phyloP scores from a whole-genome alignment of 139 green algal species.

The Volvox africanus region DNA sequence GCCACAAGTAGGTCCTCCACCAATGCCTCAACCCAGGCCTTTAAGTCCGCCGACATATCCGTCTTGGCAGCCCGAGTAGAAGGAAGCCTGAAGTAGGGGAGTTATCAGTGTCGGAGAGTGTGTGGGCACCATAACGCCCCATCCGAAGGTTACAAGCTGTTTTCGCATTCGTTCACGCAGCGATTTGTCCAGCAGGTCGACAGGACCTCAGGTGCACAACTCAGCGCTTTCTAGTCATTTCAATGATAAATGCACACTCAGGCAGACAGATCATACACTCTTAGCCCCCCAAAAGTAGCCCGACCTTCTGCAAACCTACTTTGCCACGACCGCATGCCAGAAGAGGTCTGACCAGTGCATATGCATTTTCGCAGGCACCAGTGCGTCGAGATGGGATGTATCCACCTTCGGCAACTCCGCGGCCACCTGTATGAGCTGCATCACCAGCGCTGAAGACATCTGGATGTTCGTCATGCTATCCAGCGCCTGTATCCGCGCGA shows the following conservation, averaged over 20 bases:
- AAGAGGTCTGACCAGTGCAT: constrained; percentile 58
- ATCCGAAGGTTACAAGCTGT: no score
- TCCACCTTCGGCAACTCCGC: constrained; percentile 45
- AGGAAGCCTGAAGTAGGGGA: constrained; percentile 58
- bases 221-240: no score
- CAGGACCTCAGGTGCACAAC: no score
- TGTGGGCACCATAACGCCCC: no score
- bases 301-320: constrained; percentile 31
- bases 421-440: constrained; percentile 81
- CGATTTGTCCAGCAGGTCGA: no score
- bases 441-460: constrained; percentile 71
- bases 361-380: neutral
- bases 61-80: constrained; percentile 54
- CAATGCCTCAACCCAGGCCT: constrained; percentile 67
- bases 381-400: neutral
- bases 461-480: constrained; percentile 58
- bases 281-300: no score
- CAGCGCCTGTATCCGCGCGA: neutral
- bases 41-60: constrained; percentile 64
- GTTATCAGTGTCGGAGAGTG: no score
- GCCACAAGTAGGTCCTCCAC: constrained; percentile 71
- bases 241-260: no score
- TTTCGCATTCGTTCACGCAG: no score
- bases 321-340: constrained; percentile 64
- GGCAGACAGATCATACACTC: no score